Conservation (phyloP, 2,329 filamentous ascomycete genomes). For the Aureobasidium pullulans region DNA sequence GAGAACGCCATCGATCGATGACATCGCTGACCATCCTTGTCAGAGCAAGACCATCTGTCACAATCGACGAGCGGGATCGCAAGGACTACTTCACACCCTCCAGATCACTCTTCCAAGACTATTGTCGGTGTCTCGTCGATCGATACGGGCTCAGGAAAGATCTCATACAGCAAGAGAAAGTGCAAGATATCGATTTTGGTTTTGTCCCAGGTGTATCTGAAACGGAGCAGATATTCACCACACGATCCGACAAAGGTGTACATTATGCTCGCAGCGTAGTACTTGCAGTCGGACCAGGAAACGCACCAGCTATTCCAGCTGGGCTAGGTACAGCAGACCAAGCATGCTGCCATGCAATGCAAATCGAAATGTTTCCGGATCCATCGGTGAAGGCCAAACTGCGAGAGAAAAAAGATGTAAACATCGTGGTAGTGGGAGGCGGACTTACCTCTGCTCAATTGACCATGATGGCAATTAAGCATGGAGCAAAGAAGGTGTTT, state of each 20-base stretch:
- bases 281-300: slow-evolving; percentile 63
- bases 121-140: slow-evolving; percentile 34
- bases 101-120: slow-evolving; percentile 32
- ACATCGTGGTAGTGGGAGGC: slow-evolving; percentile 64
- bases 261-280: slow-evolving; percentile 59
- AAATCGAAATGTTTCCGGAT: slow-evolving; percentile 53
- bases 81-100: slow-evolving; percentile 41
- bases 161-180: slow-evolving; percentile 53
- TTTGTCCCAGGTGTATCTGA: slow-evolving; percentile 33
- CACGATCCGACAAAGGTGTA: slow-evolving; percentile 48
- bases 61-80: slow-evolving; percentile 39
- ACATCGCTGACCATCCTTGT: not conserved
- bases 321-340: slow-evolving; percentile 24
- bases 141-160: slow-evolving; percentile 41
- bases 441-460: slow-evolving; percentile 72
- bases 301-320: slow-evolving; percentile 45
- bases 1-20: too few species aligned
- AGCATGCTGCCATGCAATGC: slow-evolving; percentile 57
- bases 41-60: slow-evolving; percentile 24
- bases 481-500: slow-evolving; percentile 61
- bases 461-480: slow-evolving; percentile 56
- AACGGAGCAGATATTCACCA: slow-evolving; percentile 54
- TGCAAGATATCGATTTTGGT: slow-evolving; percentile 55
- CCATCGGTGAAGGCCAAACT: slow-evolving; percentile 48
- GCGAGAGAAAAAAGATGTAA: slow-evolving; percentile 43